Evolutionary conservation across 2,329 filamentous ascomycete species (phyloP).

Genomic region (Penicillium nordicum): DNA sequence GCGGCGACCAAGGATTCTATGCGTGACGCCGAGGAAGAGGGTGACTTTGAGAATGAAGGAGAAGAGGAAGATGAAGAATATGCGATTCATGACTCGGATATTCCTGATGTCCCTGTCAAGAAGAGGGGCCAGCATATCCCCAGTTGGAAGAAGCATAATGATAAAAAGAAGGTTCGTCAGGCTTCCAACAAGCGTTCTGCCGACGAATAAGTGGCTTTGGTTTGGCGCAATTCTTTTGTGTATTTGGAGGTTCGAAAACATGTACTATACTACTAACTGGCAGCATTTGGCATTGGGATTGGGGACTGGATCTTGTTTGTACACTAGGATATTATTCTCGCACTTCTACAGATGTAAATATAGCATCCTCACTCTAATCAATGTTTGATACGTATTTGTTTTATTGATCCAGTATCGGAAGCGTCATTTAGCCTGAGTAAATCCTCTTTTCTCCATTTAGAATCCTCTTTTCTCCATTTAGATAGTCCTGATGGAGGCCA

Average conservation of each 20-base stretch:
- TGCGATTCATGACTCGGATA: constrained; percentile 20
- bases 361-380: constrained; percentile 27
- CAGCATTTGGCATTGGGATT: constrained; percentile 14
- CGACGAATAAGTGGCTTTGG: constrained; percentile 10
- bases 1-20: constrained; percentile 26
- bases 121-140: constrained; percentile 38
- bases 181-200: constrained; percentile 37
- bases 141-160: constrained; percentile 44
- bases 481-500: background rate
- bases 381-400: background rate
- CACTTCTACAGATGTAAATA: constrained; percentile 19
- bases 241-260: constrained; percentile 4
- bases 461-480: background rate
- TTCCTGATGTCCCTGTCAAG: constrained; percentile 21
- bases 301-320: constrained; percentile 18
- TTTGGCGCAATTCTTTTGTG: background rate
- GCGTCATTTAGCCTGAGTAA: background rate
- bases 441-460: background rate
- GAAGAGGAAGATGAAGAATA: constrained; percentile 26
- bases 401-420: background rate
- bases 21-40: constrained; percentile 19
- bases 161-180: constrained; percentile 44
- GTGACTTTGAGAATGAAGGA: constrained; percentile 25
- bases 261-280: constrained; percentile 13
- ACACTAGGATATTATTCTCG: constrained; percentile 18